Evolutionary conservation across 495 filamentous ascomycete genomes (phyloP).

Genomic region (Xylaria palmicola): DNA sequence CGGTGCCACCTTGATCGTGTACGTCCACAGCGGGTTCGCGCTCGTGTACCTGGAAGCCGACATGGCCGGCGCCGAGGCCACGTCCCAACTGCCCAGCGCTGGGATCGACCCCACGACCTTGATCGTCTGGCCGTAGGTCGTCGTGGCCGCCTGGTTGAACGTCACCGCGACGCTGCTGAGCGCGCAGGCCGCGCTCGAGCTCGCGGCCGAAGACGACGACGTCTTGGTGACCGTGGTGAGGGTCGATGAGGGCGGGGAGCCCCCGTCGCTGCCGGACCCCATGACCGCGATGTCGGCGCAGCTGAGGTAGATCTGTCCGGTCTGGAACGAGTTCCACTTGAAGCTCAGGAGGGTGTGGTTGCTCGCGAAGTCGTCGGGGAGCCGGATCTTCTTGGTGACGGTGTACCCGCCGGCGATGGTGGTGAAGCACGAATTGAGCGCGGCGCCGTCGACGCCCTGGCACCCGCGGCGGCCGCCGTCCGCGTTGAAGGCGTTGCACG

Average conservation of each 20-base stretch:
- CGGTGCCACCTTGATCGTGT: slow-evolving; percentile 40
- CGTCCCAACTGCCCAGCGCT: slow-evolving; percentile 50
- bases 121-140: slow-evolving; percentile 51
- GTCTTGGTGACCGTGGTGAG: slow-evolving; percentile 26
- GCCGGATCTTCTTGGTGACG: slow-evolving; percentile 54
- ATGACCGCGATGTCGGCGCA: slow-evolving; percentile 56
- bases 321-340: slow-evolving; percentile 60
- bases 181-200: background rate
- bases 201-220: slow-evolving; percentile 1
- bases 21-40: slow-evolving; percentile 50
- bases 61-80: slow-evolving; percentile 41
- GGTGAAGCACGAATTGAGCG: slow-evolving; percentile 48
- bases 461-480: slow-evolving; percentile 35
- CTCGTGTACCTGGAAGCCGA: slow-evolving; percentile 48
- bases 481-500: slow-evolving; percentile 48
- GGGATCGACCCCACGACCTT: slow-evolving; percentile 50
- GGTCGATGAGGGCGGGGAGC: slow-evolving; percentile 22
- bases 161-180: slow-evolving; percentile 36
- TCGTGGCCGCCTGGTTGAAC: slow-evolving; percentile 52
- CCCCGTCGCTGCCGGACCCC: slow-evolving; percentile 5
- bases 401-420: slow-evolving; percentile 55
- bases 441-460: slow-evolving; percentile 51
- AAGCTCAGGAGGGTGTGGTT: slow-evolving; percentile 54
- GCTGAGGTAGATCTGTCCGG: slow-evolving; percentile 53
- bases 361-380: slow-evolving; percentile 44